These are phyloP conservation scores for Sporisorium graminicola DNA, from an alignment of 1,284 basidiomycete genomes.

Conservation along the genomic window DNA sequence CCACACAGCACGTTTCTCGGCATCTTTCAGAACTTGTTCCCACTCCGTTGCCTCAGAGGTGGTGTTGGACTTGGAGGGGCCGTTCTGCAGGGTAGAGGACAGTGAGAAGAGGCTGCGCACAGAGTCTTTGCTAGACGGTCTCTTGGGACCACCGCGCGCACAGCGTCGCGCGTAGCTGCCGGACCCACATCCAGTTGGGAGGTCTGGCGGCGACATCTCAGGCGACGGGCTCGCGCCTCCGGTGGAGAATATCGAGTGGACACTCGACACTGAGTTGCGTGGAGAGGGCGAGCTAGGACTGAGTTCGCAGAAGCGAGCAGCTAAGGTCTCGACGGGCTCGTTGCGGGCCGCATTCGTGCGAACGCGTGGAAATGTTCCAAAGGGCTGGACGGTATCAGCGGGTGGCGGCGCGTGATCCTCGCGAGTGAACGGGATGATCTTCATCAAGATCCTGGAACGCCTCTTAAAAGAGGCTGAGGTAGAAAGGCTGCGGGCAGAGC, in stretches of 20 bases:
- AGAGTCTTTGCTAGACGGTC: slow-evolving; percentile 12
- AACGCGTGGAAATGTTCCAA: slow-evolving; percentile 30
- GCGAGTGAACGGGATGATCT: slow-evolving; percentile 40
- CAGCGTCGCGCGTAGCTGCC: slow-evolving; percentile 11
- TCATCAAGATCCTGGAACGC: slow-evolving; percentile 37
- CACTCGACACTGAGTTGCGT: slow-evolving; percentile 15
- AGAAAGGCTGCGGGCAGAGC: slow-evolving; percentile 15
- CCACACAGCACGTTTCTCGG: slow-evolving; percentile 29
- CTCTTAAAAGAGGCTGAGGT: slow-evolving; percentile 13
- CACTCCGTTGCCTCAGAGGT: slow-evolving; percentile 21
- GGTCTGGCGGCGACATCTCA: slow-evolving; percentile 2
- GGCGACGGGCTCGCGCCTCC: slow-evolving; percentile 22
- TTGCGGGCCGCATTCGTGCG: not conserved
- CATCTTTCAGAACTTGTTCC: slow-evolving; percentile 33
- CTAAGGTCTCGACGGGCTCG: slow-evolving; percentile 20
- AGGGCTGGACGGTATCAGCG: slow-evolving; percentile 4
- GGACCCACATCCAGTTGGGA: slow-evolving; percentile 5
- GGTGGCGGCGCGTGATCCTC: slow-evolving; percentile 3
- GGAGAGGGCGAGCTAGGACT: slow-evolving; percentile 4
- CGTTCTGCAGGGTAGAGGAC: not conserved
- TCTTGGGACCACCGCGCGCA: not conserved
- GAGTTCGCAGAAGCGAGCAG: slow-evolving; percentile 16
- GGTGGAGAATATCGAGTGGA: slow-evolving; percentile 13
- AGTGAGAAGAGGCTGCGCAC: slow-evolving; percentile 21
- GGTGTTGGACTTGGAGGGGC: not conserved